Evolutionary conservation across 176 grass and related monocot species (phyloP), one percentile per base, ranked within the genome.

Genomic region (Oropetium thomaeum): DNA sequence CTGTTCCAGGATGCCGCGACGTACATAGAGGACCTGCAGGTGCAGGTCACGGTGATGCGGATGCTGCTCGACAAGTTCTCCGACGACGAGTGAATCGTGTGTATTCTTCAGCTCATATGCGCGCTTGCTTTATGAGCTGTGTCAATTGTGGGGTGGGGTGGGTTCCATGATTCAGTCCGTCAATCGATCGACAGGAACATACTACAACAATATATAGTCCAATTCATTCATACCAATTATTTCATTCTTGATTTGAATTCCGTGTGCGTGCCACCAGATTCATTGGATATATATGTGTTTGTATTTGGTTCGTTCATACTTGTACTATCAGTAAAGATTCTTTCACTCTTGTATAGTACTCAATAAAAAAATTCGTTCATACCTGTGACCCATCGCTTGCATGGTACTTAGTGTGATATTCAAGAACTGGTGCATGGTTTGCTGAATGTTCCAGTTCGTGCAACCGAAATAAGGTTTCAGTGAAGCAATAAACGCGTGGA

Each of bases 31-130:
- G 82, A 72, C 67, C 44, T 89, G 78, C 78, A 89, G 77, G 48
- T 63, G 42, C 73, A 68, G 32, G 78, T 82, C 16, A 62, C 68
- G 73, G 22, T 78, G 5, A 85, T 89, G 87, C 69, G 39, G 61
- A 85, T 89, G 73, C 82, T 89, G 73, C 67, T 85, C 60, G 82
- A 85, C 31, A 82, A 68, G 73, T 68, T 85, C 62, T 79, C 85
- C 28, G 65, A 81, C 28, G 65, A 81, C 15, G 53, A 89, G 35
- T 89, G 82, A 77, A 62, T 40, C n/a, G n/a, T n/a, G n/a, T 9
- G 5, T 4, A 3, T 2, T 38, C 2, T 15, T 14, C 7, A 26
- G 19, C 10, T 7, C 26, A 12, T 22, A 9, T 7, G 19, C 30
- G 25, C 25, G 16, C 34, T 23, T 2, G 4, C n/a, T n/a, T 34